A percentile compares a stretch with the other conserved stretches of the same genome.
phyloP scores from a whole-genome alignment of 1,284 basidiomycete genomes.

The Ustilago tritici region DNA sequence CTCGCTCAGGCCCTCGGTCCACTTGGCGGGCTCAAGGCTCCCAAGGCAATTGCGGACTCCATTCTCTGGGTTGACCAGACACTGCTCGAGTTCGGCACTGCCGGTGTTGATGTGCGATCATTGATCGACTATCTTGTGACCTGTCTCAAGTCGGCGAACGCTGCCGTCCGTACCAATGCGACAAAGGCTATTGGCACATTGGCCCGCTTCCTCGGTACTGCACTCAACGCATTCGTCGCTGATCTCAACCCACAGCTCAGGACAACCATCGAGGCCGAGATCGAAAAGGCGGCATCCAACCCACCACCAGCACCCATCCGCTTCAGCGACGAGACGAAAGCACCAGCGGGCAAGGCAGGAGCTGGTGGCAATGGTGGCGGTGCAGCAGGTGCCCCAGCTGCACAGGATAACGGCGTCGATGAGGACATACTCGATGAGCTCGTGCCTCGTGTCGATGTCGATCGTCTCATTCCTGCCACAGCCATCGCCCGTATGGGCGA shows the following conservation, averaged over 20 bases:
- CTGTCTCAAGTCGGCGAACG: slow-evolving; percentile 92
- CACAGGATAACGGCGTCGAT: slow-evolving; percentile 44
- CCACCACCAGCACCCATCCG: slow-evolving; percentile 80
- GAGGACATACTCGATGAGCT: slow-evolving; percentile 78
- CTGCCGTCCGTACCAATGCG: slow-evolving; percentile 91
- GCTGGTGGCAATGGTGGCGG: slow-evolving; percentile 13
- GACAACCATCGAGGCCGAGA: slow-evolving; percentile 90
- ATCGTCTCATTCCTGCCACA: slow-evolving; percentile 85
- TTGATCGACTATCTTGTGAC: slow-evolving; percentile 91
- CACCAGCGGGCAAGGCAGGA: slow-evolving; percentile 26
- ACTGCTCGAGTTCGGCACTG: slow-evolving; percentile 91
- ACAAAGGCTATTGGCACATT: slow-evolving; percentile 93
- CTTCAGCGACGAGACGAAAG: slow-evolving; percentile 51
- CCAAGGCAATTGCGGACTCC: slow-evolving; percentile 94
- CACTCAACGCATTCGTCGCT: slow-evolving; percentile 89
- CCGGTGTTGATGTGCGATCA: slow-evolving; percentile 83
- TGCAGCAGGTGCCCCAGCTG: slow-evolving; percentile 10
- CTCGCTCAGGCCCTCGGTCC: slow-evolving; percentile 77
- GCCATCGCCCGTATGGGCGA: slow-evolving; percentile 89
- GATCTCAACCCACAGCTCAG: slow-evolving; percentile 94
- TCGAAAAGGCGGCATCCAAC: slow-evolving; percentile 89
- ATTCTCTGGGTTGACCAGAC: slow-evolving; percentile 88
- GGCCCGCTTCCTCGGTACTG: slow-evolving; percentile 88
- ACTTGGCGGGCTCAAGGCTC: slow-evolving; percentile 77
- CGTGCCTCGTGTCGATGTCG: slow-evolving; percentile 93